phyloP scores from a whole-genome alignment of 192 early-diverging fungal species.

The Linnemannia schmuckeri region DNA sequence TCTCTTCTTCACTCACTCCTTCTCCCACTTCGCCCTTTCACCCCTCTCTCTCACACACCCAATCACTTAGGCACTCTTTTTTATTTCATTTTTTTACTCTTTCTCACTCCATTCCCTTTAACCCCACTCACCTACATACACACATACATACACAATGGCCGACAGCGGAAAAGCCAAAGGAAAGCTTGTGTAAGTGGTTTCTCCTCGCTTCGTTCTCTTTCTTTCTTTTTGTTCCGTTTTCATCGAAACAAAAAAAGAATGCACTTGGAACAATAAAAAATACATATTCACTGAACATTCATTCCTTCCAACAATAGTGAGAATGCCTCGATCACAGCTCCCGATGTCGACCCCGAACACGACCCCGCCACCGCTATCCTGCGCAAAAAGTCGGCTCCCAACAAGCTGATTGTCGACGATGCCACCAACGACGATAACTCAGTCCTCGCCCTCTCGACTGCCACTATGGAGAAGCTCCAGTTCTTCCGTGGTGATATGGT shows the following conservation, averaged over 20 bases:
- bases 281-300: neutral
- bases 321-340: conserved; percentile 66
- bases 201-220: neutral
- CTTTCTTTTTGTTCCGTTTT: neutral
- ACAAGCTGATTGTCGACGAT: conserved; percentile 99
- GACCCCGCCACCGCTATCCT: conserved; percentile 97
- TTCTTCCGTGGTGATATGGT: conserved; percentile 98
- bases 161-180: conserved; percentile 42
- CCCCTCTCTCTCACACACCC: neutral
- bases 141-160: conserved; percentile 33
- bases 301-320: conserved; percentile 42
- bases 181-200: conserved; percentile 43
- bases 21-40: neutral
- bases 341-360: conserved; percentile 70
- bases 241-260: neutral
- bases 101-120: neutral
- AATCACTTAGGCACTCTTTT: neutral
- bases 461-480: conserved; percentile 92
- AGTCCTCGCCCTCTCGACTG: conserved; percentile 88
- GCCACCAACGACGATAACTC: conserved; percentile 98
- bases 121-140: neutral
- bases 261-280: neutral
- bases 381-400: conserved; percentile 94
- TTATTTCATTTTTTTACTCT: neutral
- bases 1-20: neutral